These are phyloP conservation scores for Pichia sp. DNA, from an alignment of 1,139 yeast species.

Conservation along the genomic window DNA sequence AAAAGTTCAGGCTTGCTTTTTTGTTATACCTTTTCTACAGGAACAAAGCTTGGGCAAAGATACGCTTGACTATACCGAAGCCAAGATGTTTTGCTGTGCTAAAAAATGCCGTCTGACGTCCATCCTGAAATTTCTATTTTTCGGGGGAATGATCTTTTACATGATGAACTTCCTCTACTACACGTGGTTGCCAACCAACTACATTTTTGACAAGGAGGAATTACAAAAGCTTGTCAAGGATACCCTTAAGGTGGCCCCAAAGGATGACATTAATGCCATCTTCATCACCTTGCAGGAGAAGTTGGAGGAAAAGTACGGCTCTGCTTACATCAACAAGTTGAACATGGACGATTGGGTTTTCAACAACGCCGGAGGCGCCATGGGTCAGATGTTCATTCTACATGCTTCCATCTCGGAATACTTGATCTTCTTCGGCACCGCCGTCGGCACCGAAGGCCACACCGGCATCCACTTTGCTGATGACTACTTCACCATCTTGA, in stretches of 20 bases:
- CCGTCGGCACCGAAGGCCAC: conserved; percentile 97
- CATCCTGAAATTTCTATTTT: conserved; percentile 21
- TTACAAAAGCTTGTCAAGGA: conserved; percentile 48
- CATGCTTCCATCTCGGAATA: conserved; percentile 97
- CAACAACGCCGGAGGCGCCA: conserved; percentile 98
- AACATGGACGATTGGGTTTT: conserved; percentile 85
- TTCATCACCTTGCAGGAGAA: conserved; percentile 58
- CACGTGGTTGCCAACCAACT: conserved; percentile 70
- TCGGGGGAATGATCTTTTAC: conserved; percentile 31
- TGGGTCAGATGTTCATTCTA: conserved; percentile 94
- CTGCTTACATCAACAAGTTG: conserved; percentile 58
- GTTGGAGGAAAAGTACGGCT: conserved; percentile 60
- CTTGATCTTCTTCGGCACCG: conserved; percentile 81
- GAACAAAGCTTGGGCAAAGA: too few species aligned
- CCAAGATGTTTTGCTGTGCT: conserved; percentile 8
- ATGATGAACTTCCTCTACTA: conserved; percentile 43
- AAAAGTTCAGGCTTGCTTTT: too few species aligned
- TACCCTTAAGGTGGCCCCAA: conserved; percentile 50
- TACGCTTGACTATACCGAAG: too few species aligned
- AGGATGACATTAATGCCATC: conserved; percentile 57
- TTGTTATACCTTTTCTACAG: too few species aligned
- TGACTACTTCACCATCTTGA: conserved; percentile 87
- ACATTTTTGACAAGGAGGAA: conserved; percentile 46
- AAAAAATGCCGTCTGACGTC: conserved; percentile 10
- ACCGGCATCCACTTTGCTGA: conserved; percentile 94